Percentiles rank a stretch among this genome's conserved stretches.
These are phyloP conservation scores for Nicotiana paniculata DNA, from an alignment of 257 asterid species.

Conservation along the genomic window DNA sequence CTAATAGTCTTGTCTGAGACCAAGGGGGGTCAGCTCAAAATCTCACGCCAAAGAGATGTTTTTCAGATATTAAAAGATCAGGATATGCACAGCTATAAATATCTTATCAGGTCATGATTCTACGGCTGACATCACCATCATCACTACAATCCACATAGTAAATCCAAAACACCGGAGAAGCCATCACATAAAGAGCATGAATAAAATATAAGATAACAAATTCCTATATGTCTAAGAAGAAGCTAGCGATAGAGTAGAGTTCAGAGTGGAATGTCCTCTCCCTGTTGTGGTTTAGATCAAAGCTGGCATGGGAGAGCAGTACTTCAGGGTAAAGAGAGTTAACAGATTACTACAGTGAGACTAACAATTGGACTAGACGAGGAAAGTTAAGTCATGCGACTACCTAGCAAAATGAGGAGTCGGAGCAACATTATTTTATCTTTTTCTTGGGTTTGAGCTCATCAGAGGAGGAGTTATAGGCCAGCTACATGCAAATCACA, in stretches of 20 bases:
- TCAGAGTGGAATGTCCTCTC: neutral
- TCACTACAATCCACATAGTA: neutral
- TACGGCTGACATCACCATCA: neutral
- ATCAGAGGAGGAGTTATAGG: neutral
- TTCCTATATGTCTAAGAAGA: neutral
- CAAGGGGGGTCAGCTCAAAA: neutral
- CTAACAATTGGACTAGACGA: neutral
- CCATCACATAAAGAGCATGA: neutral
- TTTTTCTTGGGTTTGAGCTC: neutral
- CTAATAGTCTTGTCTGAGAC: neutral
- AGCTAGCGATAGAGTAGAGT: neutral
- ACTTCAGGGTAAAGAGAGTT: neutral
- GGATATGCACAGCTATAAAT: neutral
- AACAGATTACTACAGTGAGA: neutral
- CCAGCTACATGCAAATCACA: neutral
- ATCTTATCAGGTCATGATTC: neutral
- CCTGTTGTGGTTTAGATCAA: neutral
- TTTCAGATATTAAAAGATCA: neutral
- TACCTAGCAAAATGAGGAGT: neutral
- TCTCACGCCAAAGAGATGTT: neutral
- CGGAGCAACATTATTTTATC: neutral
- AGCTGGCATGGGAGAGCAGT: neutral
- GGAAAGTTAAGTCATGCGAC: neutral
- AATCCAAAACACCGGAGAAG: neutral
- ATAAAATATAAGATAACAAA: neutral